phyloP scores from a whole-genome alignment of 1,284 basidiomycete species.

The Acaromyces ingoldii region DNA sequence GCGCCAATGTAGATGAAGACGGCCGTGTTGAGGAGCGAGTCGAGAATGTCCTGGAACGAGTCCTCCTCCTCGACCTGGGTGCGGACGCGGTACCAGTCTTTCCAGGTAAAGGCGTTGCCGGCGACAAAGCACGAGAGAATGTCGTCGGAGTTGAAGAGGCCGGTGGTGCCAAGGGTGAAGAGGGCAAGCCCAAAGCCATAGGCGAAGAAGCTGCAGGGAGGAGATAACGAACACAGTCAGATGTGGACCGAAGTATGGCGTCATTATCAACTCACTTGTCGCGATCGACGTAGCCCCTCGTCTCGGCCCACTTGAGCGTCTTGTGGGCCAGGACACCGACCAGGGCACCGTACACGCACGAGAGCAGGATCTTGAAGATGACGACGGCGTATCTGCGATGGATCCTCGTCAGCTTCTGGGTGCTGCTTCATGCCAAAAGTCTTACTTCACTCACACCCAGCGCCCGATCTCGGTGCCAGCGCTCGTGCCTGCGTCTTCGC shows the following conservation, averaged over 20 bases:
- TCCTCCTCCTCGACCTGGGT: constrained; percentile 55
- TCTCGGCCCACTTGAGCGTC: constrained; percentile 51
- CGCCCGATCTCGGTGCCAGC: constrained; percentile 47
- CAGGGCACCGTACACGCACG: constrained; percentile 48
- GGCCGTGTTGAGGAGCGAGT: constrained; percentile 56
- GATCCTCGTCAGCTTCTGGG: too few relatives aligned
- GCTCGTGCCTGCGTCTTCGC: constrained; percentile 27
- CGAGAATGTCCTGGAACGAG: constrained; percentile 58
- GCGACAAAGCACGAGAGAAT: constrained; percentile 53
- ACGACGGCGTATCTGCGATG: constrained; percentile 42
- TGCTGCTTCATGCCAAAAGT: too few relatives aligned
- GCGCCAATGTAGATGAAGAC: constrained; percentile 54
- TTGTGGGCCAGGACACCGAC: constrained; percentile 53
- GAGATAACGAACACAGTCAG: too few relatives aligned
- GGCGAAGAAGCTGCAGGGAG: constrained; percentile 38
- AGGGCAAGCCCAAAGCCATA: constrained; percentile 53
- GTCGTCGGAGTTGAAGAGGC: constrained; percentile 54
- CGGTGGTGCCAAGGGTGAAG: constrained; percentile 52
- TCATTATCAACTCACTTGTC: too few relatives aligned
- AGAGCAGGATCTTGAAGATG: constrained; percentile 52
- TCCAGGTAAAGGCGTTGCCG: constrained; percentile 52
- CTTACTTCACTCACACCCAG: constrained; percentile 40
- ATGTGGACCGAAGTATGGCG: too few relatives aligned
- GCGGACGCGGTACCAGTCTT: constrained; percentile 54
- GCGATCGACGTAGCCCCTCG: constrained; percentile 51